These are phyloP conservation scores for Lachnellula subtilissima DNA, from an alignment of 2,329 filamentous ascomycete genomes.

Conservation along the genomic window DNA sequence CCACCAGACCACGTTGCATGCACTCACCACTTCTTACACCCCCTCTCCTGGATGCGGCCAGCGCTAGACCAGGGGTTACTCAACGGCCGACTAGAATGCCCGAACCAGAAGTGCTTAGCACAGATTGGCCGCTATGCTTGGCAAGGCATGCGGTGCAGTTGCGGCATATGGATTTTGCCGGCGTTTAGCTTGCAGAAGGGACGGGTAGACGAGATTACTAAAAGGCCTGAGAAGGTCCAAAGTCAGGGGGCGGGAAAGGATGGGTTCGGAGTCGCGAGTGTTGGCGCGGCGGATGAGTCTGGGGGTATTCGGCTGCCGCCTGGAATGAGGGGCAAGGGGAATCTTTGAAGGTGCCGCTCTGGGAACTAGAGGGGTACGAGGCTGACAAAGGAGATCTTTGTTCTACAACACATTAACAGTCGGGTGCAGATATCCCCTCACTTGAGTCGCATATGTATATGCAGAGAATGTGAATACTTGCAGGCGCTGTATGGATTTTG, in stretches of 20 bases:
- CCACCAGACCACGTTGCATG: constrained; percentile 44
- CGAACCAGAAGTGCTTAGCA: constrained; percentile 69
- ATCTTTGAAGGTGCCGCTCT: constrained; percentile 8
- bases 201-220: constrained; percentile 64
- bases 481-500: background rate
- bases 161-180: constrained; percentile 83
- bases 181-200: constrained; percentile 82
- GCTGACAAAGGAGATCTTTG: background rate
- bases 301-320: constrained; percentile 54
- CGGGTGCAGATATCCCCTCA: background rate
- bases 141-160: constrained; percentile 92
- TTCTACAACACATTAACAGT: background rate
- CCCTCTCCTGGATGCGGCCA: constrained; percentile 89
- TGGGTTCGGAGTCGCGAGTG: background rate
- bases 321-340: constrained; percentile 34
- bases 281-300: constrained; percentile 2
- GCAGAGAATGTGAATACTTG: background rate
- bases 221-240: constrained; percentile 8
- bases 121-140: constrained; percentile 92
- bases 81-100: constrained; percentile 80
- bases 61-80: constrained; percentile 76
- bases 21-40: constrained; percentile 85
- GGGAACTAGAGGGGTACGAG: background rate
- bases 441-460: background rate
- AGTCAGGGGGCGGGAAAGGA: constrained; percentile 6